A percentile compares a stretch with the other conserved stretches of the same genome.
These are phyloP conservation scores for Acer saccharum DNA, from an alignment of 345 rosid genomes.

Conservation along the genomic window DNA sequence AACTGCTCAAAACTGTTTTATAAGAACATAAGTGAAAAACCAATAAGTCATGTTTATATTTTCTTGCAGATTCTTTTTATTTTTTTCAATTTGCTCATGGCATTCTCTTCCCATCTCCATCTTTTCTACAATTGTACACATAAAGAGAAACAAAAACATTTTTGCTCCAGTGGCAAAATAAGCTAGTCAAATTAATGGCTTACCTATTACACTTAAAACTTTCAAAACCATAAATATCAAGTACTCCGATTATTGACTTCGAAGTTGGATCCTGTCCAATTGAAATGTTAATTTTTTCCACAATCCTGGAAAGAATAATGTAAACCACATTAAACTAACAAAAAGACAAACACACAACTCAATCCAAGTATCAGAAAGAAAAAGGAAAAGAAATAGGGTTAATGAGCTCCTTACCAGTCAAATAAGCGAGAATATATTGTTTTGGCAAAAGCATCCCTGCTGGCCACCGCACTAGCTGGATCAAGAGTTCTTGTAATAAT, in stretches of 20 bases:
- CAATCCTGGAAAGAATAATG: constrained; percentile 62
- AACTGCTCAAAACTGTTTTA: constrained; percentile 85
- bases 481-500: constrained; percentile 81
- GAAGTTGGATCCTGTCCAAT: constrained; percentile 96
- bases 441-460: constrained; percentile 92
- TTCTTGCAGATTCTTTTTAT: background rate
- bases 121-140: background rate
- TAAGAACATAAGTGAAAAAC: constrained; percentile 19
- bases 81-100: background rate
- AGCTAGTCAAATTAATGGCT: background rate
- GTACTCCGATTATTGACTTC: constrained; percentile 77
- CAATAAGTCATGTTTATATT: background rate
- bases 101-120: background rate
- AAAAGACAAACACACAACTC: background rate
- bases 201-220: constrained; percentile 91
- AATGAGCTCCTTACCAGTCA: constrained; percentile 65
- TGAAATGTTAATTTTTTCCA: constrained; percentile 79
- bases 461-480: constrained; percentile 65
- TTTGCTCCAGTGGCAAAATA: constrained; percentile 1
- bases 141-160: background rate
- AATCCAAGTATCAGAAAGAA: constrained; percentile 10
- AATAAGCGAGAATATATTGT: constrained; percentile 83
- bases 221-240: constrained; percentile 95
- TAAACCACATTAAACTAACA: constrained; percentile 13
- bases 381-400: constrained; percentile 21